Base-by-base conservation (phyloP, 257 asterid species). In the Eucommia ulmoides region DNA sequence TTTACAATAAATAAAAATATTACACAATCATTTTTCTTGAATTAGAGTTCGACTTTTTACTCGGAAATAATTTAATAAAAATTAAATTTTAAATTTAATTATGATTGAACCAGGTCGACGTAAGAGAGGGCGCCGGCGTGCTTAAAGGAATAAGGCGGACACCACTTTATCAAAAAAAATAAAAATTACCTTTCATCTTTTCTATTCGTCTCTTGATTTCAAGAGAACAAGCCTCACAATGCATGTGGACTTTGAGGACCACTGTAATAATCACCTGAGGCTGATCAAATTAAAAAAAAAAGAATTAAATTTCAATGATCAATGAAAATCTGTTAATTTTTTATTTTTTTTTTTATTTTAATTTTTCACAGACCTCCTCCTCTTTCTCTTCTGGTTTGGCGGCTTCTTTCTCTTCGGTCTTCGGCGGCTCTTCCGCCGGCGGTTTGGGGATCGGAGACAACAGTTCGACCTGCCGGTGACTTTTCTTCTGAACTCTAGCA, bases 241-340 rank as follows among this genome's bases (percentile, higher is more conserved):
- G 48, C 48, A 42, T 42, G 48, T 42, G 48, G 20, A 42, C 48
- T n/a, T 42, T 42, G 10, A 42, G 19, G 19, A 42, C 48, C 19
- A 16, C 48, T 16, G 20, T n/a, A 42, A 42, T 42, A 42, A 42
- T 42, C 48, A 42, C 48, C 48, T 42, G 48, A 42, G 48, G 48
- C 48, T 42, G 48, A 16, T 16, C 2, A 15, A 42, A 8, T 6
- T 16, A 19, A 38, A 38, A 3, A 38, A 5, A 7, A 16, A 38
- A 3, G 45, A 38, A 7, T 14, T 38, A 26, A 12, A 26, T 26
- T 26, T 26, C 12, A 26, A 35, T 11, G 16, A 5, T 10, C 44
- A 35, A 35, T 2, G n/a, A n/a, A n/a, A n/a, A n/a, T n/a, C n/a
- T n/a, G n/a, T n/a, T n/a, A n/a, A n/a, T n/a, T n/a, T n/a, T n/a